Evolutionary conservation across 2,329 filamentous ascomycete species (phyloP).

Genomic region (Xylaria sp.): DNA sequence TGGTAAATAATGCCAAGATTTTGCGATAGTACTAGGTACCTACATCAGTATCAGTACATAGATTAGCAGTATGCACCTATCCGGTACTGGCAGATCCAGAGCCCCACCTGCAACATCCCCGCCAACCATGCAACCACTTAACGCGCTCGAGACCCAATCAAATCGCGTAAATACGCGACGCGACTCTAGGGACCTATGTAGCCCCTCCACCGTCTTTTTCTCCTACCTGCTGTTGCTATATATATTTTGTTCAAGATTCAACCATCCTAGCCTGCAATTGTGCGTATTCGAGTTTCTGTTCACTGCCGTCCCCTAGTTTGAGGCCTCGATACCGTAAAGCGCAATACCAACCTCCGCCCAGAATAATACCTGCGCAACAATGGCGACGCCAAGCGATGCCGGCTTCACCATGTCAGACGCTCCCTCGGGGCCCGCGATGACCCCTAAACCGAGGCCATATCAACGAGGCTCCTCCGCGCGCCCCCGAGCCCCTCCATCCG

Average conservation of each 20-base stretch:
- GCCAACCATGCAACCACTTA: slow-evolving; percentile 31
- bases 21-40: background rate
- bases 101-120: too few relatives aligned
- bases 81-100: background rate
- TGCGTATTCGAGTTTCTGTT: background rate
- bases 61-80: background rate
- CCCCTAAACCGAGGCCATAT: slow-evolving; percentile 50
- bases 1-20: background rate
- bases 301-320: background rate
- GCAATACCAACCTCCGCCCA: background rate
- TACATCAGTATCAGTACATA: too few relatives aligned
- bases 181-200: slow-evolving; percentile 20
- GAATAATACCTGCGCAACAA: slow-evolving; percentile 34
- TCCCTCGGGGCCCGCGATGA: slow-evolving; percentile 49
- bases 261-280: slow-evolving; percentile 12
- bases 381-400: slow-evolving; percentile 62
- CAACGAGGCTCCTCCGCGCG: slow-evolving; percentile 60
- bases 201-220: slow-evolving; percentile 23
- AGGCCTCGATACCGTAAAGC: background rate
- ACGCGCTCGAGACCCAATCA: slow-evolving; percentile 11
- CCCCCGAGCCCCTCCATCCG: slow-evolving; percentile 65
- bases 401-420: slow-evolving; percentile 64
- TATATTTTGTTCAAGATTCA: background rate
- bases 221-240: background rate
- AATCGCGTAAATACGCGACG: slow-evolving; percentile 29